Percentiles rank a stretch among this genome's conserved stretches.
Evolutionary conservation across 2,329 filamentous ascomycete species (phyloP).

Genomic region (Paramyrothecium roridum): DNA sequence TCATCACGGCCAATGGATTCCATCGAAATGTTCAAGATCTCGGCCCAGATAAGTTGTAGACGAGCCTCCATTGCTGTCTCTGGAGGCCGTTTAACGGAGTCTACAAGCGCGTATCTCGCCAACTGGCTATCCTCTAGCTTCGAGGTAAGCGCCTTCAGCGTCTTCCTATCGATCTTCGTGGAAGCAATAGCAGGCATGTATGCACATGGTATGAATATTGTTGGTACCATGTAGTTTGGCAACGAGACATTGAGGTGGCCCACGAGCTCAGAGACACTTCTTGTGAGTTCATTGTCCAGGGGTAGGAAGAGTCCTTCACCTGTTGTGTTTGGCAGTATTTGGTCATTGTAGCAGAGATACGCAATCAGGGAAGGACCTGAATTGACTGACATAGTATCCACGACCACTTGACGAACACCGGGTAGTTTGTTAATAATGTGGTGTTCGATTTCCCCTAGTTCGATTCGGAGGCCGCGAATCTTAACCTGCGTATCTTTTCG

Average conservation of each 20-base stretch:
- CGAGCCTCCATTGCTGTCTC: not conserved
- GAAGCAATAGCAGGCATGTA: constrained; percentile 15
- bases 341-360: constrained; percentile 4
- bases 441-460: constrained; percentile 25
- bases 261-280: constrained; percentile 9
- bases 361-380: constrained; percentile 2
- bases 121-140: not conserved
- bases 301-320: constrained; percentile 6
- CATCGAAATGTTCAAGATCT: constrained; percentile 1
- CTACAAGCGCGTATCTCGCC: constrained; percentile 1
- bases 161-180: constrained; percentile 12
- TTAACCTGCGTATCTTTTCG: constrained; percentile 55
- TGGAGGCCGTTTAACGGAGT: not conserved
- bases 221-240: constrained; percentile 15
- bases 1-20: constrained; percentile 9
- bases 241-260: constrained; percentile 7
- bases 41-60: constrained; percentile 5
- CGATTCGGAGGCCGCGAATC: constrained; percentile 50
- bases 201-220: constrained; percentile 12
- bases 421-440: not conserved
- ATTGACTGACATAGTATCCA: not conserved
- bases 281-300: constrained; percentile 4
- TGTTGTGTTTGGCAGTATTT: not conserved
- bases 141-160: not conserved
- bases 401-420: constrained; percentile 4